These are phyloP conservation scores for Sporisorium exsertum DNA, from an alignment of 1,284 basidiomycete species.

Conservation along the genomic window DNA sequence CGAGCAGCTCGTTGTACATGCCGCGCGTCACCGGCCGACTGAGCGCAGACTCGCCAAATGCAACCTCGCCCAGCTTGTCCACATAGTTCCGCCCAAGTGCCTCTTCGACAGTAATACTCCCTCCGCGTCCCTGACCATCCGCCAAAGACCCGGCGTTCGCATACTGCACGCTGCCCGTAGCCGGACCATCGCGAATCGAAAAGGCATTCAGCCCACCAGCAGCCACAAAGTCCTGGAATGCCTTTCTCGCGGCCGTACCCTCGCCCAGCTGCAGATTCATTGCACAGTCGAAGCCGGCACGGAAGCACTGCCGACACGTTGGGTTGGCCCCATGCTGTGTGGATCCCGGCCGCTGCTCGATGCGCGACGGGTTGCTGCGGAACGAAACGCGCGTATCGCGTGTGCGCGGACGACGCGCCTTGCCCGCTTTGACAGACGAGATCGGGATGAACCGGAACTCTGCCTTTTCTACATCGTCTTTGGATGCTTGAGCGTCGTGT, in stretches of 20 bases:
- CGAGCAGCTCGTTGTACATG: constrained; percentile 53
- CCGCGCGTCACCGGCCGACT: constrained; percentile 56
- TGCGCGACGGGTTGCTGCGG: constrained; percentile 39
- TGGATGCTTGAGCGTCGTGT: constrained; percentile 4
- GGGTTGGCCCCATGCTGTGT: constrained; percentile 34
- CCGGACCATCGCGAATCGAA: constrained; percentile 34
- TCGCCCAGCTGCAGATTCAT: constrained; percentile 56
- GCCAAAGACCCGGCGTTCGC: constrained; percentile 10
- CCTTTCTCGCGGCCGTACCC: constrained; percentile 47
- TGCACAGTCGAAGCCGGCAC: constrained; percentile 56
- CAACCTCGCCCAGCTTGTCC: constrained; percentile 57
- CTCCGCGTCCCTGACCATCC: constrained; percentile 10
- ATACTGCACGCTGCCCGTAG: neutral
- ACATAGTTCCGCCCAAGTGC: constrained; percentile 55
- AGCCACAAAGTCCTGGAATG: constrained; percentile 57
- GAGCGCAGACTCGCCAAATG: constrained; percentile 57
- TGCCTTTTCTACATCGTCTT: constrained; percentile 6
- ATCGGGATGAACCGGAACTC: constrained; percentile 52
- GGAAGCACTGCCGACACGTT: constrained; percentile 52
- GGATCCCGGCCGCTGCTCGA: constrained; percentile 30
- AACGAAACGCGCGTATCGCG: constrained; percentile 53
- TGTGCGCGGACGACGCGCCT: constrained; percentile 43
- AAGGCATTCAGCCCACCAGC: constrained; percentile 52
- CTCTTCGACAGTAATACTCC: constrained; percentile 42
- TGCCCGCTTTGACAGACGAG: constrained; percentile 40